Evolutionary conservation across 1,139 yeast species (phyloP).

Genomic region (Hyphopichia khmerensis): DNA sequence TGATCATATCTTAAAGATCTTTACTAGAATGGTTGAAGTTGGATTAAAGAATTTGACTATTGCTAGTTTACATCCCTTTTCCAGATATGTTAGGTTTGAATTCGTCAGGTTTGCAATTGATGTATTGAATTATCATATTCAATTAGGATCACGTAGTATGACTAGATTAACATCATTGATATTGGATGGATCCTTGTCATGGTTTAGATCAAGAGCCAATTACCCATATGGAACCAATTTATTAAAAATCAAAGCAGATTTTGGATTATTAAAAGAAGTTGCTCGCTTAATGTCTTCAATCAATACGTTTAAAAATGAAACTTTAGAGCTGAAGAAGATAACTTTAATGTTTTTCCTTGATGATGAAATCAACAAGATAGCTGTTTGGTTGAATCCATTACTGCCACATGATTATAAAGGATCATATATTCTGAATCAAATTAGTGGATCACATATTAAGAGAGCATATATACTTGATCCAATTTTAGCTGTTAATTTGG

Average conservation of each 20-base stretch:
- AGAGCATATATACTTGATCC: conserved; percentile 73
- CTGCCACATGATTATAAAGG: conserved; percentile 46
- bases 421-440: conserved; percentile 27
- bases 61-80: conserved; percentile 82
- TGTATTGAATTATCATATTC: conserved; percentile 55
- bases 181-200: conserved; percentile 66
- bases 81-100: conserved; percentile 75
- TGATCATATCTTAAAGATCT: conserved; percentile 65
- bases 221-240: conserved; percentile 88
- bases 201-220: conserved; percentile 67
- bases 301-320: conserved; percentile 21
- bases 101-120: conserved; percentile 67
- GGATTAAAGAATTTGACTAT: conserved; percentile 55
- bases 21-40: conserved; percentile 58
- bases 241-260: conserved; percentile 69
- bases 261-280: conserved; percentile 54
- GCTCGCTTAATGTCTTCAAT: conserved; percentile 31
- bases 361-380: conserved; percentile 70
- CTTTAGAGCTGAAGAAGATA: conserved; percentile 45
- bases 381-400: conserved; percentile 80
- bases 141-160: conserved; percentile 47
- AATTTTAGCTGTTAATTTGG: conserved; percentile 68
- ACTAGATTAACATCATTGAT: conserved; percentile 49
- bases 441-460: conserved; percentile 35
- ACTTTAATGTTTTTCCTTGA: conserved; percentile 63